A percentile compares a stretch with the other conserved stretches of the same genome.
phyloP scores from a whole-genome alignment of 768 basidiomycete genomes.

The Suillus fuscotomentosus region DNA sequence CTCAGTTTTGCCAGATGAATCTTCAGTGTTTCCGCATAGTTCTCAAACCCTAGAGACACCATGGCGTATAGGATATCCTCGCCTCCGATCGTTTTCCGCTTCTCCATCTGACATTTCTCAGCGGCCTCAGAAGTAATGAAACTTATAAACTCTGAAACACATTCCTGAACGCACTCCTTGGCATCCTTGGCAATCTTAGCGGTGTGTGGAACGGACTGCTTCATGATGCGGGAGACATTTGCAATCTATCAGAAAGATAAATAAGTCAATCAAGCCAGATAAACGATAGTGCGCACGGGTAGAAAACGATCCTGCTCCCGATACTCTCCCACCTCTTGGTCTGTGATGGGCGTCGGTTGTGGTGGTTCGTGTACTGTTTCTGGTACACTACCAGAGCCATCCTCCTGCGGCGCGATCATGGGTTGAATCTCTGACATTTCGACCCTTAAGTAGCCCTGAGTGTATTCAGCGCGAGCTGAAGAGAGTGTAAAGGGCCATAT shows the following conservation, averaged over 20 bases:
- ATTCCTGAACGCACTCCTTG: slow-evolving; percentile 98
- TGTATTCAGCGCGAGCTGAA: background rate
- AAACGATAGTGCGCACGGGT: slow-evolving; percentile 55
- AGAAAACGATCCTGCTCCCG: slow-evolving; percentile 93
- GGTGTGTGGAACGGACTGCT: slow-evolving; percentile 80
- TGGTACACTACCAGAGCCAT: slow-evolving; percentile 29
- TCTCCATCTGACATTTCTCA: slow-evolving; percentile 91
- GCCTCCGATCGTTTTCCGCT: slow-evolving; percentile 96
- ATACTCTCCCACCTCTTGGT: slow-evolving; percentile 92
- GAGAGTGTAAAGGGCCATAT: background rate
- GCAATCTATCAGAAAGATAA: slow-evolving; percentile 64
- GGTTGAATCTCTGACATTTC: slow-evolving; percentile 33
- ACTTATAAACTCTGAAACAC: slow-evolving; percentile 96
- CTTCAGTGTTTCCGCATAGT: slow-evolving; percentile 89
- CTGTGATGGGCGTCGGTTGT: slow-evolving; percentile 75
- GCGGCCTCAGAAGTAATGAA: slow-evolving; percentile 98
- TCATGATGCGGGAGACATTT: slow-evolving; percentile 98
- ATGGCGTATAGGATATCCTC: slow-evolving; percentile 98
- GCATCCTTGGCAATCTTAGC: slow-evolving; percentile 98
- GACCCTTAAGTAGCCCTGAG: background rate
- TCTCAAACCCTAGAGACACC: slow-evolving; percentile 88
- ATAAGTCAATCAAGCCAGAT: background rate
- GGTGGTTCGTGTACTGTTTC: slow-evolving; percentile 43
- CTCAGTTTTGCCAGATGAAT: slow-evolving; percentile 90
- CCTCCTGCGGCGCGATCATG: slow-evolving; percentile 42